Conservation (phyloP, 768 basidiomycete species). For the Pleurotus sapidus region DNA sequence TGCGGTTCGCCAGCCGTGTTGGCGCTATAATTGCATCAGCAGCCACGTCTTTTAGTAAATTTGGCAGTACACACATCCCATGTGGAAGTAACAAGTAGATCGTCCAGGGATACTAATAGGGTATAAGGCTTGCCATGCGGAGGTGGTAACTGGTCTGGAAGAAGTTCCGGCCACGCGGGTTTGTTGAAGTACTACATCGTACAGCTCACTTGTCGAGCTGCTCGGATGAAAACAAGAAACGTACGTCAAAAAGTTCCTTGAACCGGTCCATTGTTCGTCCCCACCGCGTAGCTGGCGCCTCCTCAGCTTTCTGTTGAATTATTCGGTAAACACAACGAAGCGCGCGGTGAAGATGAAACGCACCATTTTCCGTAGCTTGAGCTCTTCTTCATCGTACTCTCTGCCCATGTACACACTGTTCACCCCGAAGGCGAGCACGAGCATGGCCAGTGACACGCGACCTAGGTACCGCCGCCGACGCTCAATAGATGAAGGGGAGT, state of each 20-base stretch:
- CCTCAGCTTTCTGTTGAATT: conserved; percentile 46
- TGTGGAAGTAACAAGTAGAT: conserved; percentile 84
- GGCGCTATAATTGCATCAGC: conserved; percentile 48
- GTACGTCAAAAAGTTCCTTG: conserved; percentile 65
- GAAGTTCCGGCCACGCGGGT: conserved; percentile 88
- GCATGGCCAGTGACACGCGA: conserved; percentile 48
- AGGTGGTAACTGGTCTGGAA: conserved; percentile 81
- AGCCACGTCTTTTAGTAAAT: background rate
- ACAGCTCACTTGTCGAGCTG: background rate
- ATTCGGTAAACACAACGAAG: too few relatives aligned
- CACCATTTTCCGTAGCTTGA: conserved; percentile 62
- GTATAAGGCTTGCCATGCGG: conserved; percentile 91
- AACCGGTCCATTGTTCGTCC: conserved; percentile 63
- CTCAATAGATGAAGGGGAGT: conserved; percentile 78
- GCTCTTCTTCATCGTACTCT: conserved; percentile 75
- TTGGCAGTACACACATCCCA: conserved; percentile 85
- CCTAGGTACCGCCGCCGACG: conserved; percentile 56
- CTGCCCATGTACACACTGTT: conserved; percentile 68
- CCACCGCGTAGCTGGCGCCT: conserved; percentile 61
- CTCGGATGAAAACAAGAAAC: conserved; percentile 18
- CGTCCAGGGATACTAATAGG: conserved; percentile 86
- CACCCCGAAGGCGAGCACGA: conserved; percentile 54
- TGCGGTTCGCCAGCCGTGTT: conserved; percentile 95
- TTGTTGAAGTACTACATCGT: conserved; percentile 81
- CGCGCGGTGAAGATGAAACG: conserved; percentile 16